phyloP scores from a whole-genome alignment of 805 yeast genomes.

The Lipomyces mesembrius region DNA sequence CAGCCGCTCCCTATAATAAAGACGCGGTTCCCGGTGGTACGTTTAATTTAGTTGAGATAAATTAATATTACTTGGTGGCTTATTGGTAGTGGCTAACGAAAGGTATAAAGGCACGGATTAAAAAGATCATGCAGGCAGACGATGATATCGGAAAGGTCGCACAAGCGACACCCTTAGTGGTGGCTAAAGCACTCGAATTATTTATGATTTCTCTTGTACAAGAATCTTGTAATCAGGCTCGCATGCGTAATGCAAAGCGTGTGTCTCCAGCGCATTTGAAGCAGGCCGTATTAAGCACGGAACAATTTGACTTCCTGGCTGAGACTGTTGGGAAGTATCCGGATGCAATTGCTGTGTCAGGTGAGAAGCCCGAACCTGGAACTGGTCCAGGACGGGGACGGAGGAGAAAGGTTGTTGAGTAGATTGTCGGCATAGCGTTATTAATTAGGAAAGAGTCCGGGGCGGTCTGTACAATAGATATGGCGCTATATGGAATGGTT shows the following conservation, averaged over 20 bases:
- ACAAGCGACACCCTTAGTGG: conserved; percentile 97
- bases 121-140: conserved; percentile 95
- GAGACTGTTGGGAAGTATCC: conserved; percentile 71
- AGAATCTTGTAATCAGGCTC: conserved; percentile 78
- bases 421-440: background rate
- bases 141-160: conserved; percentile 99
- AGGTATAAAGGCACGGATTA: conserved; percentile 73
- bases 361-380: conserved; percentile 30
- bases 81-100: background rate
- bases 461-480: background rate
- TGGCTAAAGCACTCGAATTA: conserved; percentile 91
- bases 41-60: conserved; percentile 16
- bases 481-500: background rate
- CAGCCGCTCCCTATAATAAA: conserved; percentile 40
- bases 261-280: conserved; percentile 83
- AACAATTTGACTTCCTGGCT: conserved; percentile 89
- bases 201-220: conserved; percentile 89
- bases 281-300: conserved; percentile 80
- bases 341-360: conserved; percentile 46
- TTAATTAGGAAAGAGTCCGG: background rate
- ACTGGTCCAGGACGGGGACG: conserved; percentile 31
- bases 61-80: background rate
- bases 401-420: conserved; percentile 21
- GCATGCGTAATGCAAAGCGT: conserved; percentile 72
- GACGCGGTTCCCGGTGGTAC: conserved; percentile 51